Base-by-base conservation (phyloP, 1,139 yeast genomes). In the Petasospora fabianii region DNA sequence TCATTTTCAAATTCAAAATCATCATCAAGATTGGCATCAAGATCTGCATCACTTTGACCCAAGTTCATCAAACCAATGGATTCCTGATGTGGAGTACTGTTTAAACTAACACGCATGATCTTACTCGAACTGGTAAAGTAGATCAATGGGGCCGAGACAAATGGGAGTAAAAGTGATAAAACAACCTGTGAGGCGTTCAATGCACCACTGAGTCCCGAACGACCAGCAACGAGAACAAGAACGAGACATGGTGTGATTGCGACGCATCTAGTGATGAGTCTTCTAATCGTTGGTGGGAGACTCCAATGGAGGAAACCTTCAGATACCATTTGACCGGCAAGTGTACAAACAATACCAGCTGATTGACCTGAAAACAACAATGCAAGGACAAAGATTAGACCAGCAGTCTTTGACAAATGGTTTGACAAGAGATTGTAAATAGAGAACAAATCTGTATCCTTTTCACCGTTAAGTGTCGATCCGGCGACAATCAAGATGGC, bases 271-370 rank as follows among this genome's bases (percentile, higher is more conserved):
- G 92, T 84, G n/a, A 78, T 58, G 10, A 84, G 64, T 49, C 94
- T 68, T 59, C 92, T 73, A n/a, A 79, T 54, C 64, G 84, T 75
- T 2, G 92, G 90, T 34, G 75, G 67, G 21, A 83, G 52, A 1
- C 77, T 69, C 94, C 92, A 84, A 46, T 82, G 75, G 34, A 84
- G 64, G 53, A 83, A 84, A 0, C 94, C 94, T 58, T 84, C 94
- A 40, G 86, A 77, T 10, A 84, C 83, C 59, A 84, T 79, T 60
- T 84, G 90, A 2, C 92, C 92, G 2, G 90, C 80, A 71, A 84
- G 72, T 1, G 94, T 84, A 59, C 92, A 83, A 2, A 83, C 87
- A 16, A 84, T 79, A 21, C 92, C 92, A 1, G 92, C 92, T 11
- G 86, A 79, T 53, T 83, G 85, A 14, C 92, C 90, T 4, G 88